Conservation (phyloP, 768 basidiomycete species). For the Tylopilus rubrobrunneus region DNA sequence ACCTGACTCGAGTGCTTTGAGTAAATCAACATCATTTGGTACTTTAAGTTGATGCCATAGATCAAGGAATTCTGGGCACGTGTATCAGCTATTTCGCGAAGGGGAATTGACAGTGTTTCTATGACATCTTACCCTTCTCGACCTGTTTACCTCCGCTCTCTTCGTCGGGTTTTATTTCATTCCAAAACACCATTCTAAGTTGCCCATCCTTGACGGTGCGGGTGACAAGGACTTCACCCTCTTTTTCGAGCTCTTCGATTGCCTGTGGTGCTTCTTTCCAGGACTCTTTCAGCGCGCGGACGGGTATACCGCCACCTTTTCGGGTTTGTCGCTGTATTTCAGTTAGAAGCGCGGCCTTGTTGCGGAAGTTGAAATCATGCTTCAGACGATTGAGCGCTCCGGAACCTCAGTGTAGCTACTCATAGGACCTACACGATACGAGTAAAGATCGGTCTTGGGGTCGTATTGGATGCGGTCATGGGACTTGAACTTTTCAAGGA, state of each 20-base stretch:
- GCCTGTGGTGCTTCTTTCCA: slow-evolving; percentile 86
- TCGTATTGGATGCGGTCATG: slow-evolving; percentile 82
- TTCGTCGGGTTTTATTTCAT: slow-evolving; percentile 77
- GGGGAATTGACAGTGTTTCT: slow-evolving; percentile 16
- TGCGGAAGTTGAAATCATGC: slow-evolving; percentile 86
- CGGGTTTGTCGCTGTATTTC: slow-evolving; percentile 85
- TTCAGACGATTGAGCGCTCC: slow-evolving; percentile 28
- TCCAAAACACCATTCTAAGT: slow-evolving; percentile 84
- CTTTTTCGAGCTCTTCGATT: slow-evolving; percentile 86
- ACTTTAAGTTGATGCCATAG: slow-evolving; percentile 84
- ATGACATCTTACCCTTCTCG: slow-evolving; percentile 62
- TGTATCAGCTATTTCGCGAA: neutral
- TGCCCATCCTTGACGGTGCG: slow-evolving; percentile 81
- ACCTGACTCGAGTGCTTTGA: slow-evolving; percentile 75
- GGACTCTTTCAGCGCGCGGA: slow-evolving; percentile 81
- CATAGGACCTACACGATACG: slow-evolving; percentile 65
- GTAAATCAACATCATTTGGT: slow-evolving; percentile 80
- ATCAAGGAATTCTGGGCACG: slow-evolving; percentile 70
- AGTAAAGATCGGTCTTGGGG: slow-evolving; percentile 79
- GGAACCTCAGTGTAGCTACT: neutral
- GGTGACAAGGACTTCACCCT: slow-evolving; percentile 86
- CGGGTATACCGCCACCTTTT: slow-evolving; percentile 80
- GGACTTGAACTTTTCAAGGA: slow-evolving; percentile 76
- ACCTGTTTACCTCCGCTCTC: slow-evolving; percentile 67
- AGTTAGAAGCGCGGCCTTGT: slow-evolving; percentile 76